These are phyloP conservation scores for Lichtheimia corymbifera DNA, from an alignment of 371 early-diverging fungal genomes.

Conservation along the genomic window DNA sequence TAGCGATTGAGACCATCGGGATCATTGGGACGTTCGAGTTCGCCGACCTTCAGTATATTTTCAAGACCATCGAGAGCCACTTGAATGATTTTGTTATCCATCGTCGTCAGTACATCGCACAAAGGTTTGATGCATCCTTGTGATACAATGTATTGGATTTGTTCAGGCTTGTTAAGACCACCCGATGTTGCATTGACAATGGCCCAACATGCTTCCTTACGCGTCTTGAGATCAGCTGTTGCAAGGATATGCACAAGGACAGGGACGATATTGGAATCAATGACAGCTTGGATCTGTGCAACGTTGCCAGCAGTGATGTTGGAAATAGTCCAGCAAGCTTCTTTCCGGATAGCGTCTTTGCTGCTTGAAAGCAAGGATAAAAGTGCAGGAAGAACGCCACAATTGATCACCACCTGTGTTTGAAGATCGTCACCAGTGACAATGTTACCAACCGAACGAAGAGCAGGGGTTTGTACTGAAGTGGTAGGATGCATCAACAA, in stretches of 20 bases:
- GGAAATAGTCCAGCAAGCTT: conserved; percentile 99
- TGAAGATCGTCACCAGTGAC: conserved; percentile 98
- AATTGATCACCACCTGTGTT: conserved; percentile 95
- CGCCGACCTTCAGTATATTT: conserved; percentile 97
- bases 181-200: conserved; percentile 98
- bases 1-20: conserved; percentile 79
- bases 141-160: conserved; percentile 86
- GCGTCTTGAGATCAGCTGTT: conserved; percentile 94
- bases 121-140: conserved; percentile 94
- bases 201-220: conserved; percentile 99
- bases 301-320: conserved; percentile 99
- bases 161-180: conserved; percentile 87
- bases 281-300: conserved; percentile 93
- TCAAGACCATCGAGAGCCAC: conserved; percentile 97
- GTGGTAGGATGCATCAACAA: conserved; percentile 85
- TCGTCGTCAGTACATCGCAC: conserved; percentile 87
- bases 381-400: conserved; percentile 85
- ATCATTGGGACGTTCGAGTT: conserved; percentile 46
- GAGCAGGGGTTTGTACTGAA: conserved; percentile 95
- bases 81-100: conserved; percentile 93
- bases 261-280: conserved; percentile 95
- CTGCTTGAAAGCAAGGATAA: conserved; percentile 78
- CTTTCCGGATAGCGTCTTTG: conserved; percentile 96
- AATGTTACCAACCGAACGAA: conserved; percentile 99
- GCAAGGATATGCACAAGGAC: conserved; percentile 87